A percentile compares a stretch with the other conserved stretches of the same genome.
Conservation (phyloP, 169 alveolate genomes). For the Plasmodium reichenowi region DNA sequence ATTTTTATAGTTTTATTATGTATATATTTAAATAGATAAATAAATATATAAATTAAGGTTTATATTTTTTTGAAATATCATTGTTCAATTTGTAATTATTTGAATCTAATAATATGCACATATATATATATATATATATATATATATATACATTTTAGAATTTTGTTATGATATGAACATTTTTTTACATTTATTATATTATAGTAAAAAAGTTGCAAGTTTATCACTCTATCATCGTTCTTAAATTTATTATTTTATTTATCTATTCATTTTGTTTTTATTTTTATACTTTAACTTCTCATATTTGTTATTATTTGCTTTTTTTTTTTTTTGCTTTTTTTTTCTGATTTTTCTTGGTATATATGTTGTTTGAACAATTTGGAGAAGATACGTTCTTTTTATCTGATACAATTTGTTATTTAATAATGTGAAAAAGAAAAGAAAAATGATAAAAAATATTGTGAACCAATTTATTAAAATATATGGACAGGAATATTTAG, state of each 20-base stretch:
- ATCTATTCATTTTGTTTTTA: no score
- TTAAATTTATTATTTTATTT: no score
- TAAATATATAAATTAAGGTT: not conserved
- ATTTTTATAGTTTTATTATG: not conserved
- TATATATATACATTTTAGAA: not conserved
- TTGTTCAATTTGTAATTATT: not conserved
- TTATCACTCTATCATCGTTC: no score
- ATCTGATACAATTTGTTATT: not conserved
- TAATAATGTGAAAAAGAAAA: not conserved
- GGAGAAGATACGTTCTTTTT: not conserved
- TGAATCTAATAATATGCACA: not conserved
- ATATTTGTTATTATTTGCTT: no score
- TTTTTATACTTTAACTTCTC: no score
- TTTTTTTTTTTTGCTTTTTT: no score
- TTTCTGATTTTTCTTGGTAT: no score
- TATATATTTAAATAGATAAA: not conserved
- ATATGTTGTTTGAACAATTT: no score
- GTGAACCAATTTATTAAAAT: conserved; percentile 82
- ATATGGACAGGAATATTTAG: conserved; percentile 84
- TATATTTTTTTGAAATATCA: not conserved
- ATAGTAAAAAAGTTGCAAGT: no score
- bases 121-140: conserved; percentile 1
- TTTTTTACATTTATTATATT: no score
- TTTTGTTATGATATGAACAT: not conserved
- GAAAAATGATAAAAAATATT: conserved; percentile 80